Evolutionary conservation across 2,329 filamentous ascomycete species (phyloP).

Genomic region (Septoria linicola): DNA sequence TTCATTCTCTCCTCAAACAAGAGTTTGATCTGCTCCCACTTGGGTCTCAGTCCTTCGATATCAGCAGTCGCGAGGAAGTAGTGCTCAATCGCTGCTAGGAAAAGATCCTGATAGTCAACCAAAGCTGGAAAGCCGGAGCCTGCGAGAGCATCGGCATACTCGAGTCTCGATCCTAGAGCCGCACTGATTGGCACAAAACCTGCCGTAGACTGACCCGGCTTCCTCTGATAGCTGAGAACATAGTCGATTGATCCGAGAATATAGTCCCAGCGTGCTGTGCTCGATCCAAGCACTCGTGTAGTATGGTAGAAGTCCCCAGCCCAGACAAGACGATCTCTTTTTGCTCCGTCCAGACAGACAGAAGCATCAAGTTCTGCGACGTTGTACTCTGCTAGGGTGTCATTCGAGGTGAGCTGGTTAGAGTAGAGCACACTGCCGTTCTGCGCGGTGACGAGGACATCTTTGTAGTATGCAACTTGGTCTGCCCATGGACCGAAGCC

Average conservation of each 20-base stretch:
- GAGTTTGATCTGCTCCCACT: conserved; percentile 33
- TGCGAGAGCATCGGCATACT: conserved; percentile 12
- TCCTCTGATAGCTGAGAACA: conserved; percentile 32
- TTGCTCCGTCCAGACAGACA: conserved; percentile 46
- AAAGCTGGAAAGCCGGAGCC: conserved; percentile 19
- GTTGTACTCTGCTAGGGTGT: conserved; percentile 42
- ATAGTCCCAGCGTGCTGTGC: conserved; percentile 41
- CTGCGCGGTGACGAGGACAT: conserved; percentile 36
- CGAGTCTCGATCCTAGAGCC: conserved; percentile 12
- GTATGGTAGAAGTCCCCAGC: conserved; percentile 48
- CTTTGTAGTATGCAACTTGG: conserved; percentile 40
- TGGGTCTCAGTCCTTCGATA: conserved; percentile 18
- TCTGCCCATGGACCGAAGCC: conserved; percentile 47
- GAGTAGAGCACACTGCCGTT: conserved; percentile 39
- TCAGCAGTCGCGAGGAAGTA: conserved; percentile 34
- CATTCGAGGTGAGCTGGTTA: conserved; percentile 32
- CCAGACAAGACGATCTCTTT: conserved; percentile 46
- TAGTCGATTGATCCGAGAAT: conserved; percentile 39
- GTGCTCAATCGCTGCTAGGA: conserved; percentile 33
- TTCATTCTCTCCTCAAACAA: conserved; percentile 25
- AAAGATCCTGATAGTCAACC: conserved; percentile 38
- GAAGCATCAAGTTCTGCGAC: conserved; percentile 38
- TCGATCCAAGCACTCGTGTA: conserved; percentile 38
- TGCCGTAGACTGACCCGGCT: not conserved
- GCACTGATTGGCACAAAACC: conserved; percentile 24